Base-by-base conservation (phyloP, 352 stramenopile species). In the Aphanomyces astaci region DNA sequence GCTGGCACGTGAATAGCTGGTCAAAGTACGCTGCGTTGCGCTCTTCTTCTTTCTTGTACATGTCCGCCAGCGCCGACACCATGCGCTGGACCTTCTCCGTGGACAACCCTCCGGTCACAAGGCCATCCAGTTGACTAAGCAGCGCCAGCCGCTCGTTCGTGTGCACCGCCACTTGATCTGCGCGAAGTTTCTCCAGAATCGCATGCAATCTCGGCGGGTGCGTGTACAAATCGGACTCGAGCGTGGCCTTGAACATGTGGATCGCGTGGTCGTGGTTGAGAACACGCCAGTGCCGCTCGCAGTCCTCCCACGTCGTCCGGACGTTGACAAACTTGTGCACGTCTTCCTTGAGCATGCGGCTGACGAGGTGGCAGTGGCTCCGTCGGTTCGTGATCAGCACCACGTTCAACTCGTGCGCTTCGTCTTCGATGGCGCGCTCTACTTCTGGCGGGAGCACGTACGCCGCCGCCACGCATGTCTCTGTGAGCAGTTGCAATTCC, bases 301-400 rank as follows among this genome's bases (percentile, higher is more conserved):
- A 78, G 4, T 65, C 55, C 64, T 95, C 85, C 86, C 86, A 96
- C 25, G 76, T 55, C n/a, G 86, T 71, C 10, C 85, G 75, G 13
- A 72, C 63, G 13, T 67, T 59, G 27, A 88, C 76, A 65, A 88
- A 82, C 15, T 85, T 73, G 45, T 92, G 78, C 0, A 93, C 82
- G 64, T 95, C 84, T 1, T 74, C 76, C 0, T 78, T 88, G 32
- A 77, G 74, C 65, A 95, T 78, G 31, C 77, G 80, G 2, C 80
- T 83, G 28, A 90, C 73, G 15, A 93, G 67, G 64, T 92, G 78
- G 4, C 84, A 81, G 57, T 96, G 92, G 43, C 82, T 73, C 49
- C 77, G 76, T 9, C 84, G 75, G 59, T 96, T 96, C 7, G 76
- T 81, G 48, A 92, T 92, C 31, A 96, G 76, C 11, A 95, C 86